Evolutionary conservation across 768 basidiomycete genomes (phyloP), one percentile per base, ranked within the genome.

Genomic region (Leccinum variicolor): DNA sequence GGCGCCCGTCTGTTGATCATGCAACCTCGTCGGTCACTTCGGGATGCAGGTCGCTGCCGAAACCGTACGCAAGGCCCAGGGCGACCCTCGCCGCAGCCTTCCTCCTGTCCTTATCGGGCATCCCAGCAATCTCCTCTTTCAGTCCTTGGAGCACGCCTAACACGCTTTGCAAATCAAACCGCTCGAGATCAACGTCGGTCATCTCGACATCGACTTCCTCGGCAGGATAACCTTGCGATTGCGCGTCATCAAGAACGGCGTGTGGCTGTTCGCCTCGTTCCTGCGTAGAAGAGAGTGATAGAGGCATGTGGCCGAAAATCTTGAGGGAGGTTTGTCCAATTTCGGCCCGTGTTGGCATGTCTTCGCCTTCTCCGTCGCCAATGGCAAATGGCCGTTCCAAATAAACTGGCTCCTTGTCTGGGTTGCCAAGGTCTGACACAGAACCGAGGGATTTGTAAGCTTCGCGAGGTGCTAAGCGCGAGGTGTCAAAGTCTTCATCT

Each of bases 71-170:
- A 52, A 92, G 71, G 1, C 87, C 87, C 0, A 92, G 74, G 23
- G 90, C 88, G 21, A 89, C 87, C 48, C 77, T 75, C 8, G 90
- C 90, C 0, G 90, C 90, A 25, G 88, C 84, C 63, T 75, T 81
- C 62, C 86, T 75, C 61, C 84, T 76, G 72, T 87, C 87, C 23
- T 76, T 77, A 62, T 85, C 78, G 6, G 76, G 73, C 74, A 92
- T 88, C 11, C 75, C 79, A 23, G 84, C 78, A 61, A 92, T 90
- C 74, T 92, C 88, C 23, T 81, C 82, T 67, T 88, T 89, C 80
- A 90, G 81, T 51, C 80, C 81, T 63, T 88, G 83, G 33, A 92
- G 75, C 1, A 81, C 80, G 17, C 76, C 76, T 8, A 91, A 66
- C 33, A 90, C 83, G 50, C 76, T 73, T 26, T 81, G 77, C 55